Conservation (phyloP, 176 grass and related monocot genomes). For the Rhynchospora pubera region DNA sequence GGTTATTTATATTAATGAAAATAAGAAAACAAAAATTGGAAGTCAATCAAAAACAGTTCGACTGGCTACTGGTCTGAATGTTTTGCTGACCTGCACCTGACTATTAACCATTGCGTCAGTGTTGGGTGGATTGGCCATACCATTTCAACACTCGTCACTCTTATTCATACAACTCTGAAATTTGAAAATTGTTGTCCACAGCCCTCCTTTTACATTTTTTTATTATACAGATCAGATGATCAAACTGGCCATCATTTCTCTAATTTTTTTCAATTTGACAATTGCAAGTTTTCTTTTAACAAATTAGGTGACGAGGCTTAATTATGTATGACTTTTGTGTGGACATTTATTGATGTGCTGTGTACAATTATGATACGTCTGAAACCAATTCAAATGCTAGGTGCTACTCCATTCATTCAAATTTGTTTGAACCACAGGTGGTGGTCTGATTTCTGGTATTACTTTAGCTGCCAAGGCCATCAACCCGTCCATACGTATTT, state of each 20-base stretch:
- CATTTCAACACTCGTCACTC: not conserved
- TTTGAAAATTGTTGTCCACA: not conserved
- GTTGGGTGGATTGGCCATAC: not conserved
- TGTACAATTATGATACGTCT: not conserved
- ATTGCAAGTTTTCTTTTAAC: not conserved
- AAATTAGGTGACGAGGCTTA: not conserved
- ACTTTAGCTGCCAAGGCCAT: constrained; percentile 80
- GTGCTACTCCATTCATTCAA: not conserved
- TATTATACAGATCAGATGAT: not conserved
- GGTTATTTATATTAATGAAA: not conserved
- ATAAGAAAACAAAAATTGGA: not conserved
- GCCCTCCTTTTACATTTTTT: not conserved
- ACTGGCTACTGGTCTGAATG: not conserved
- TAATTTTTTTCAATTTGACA: not conserved
- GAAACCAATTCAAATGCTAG: not conserved
- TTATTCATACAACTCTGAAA: not conserved
- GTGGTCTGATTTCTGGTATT: constrained; percentile 89
- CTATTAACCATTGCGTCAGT: not conserved
- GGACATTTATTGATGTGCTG: not conserved
- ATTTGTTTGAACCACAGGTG: constrained; percentile 34
- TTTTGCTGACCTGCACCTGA: not conserved
- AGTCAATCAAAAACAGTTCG: not conserved
- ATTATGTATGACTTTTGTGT: not conserved
- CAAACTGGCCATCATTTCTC: not conserved
- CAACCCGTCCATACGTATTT: constrained; percentile 69